Percentiles rank a stretch among this genome's conserved stretches.
phyloP scores from a whole-genome alignment of 768 basidiomycete genomes.

The Tulasnella sp. region DNA sequence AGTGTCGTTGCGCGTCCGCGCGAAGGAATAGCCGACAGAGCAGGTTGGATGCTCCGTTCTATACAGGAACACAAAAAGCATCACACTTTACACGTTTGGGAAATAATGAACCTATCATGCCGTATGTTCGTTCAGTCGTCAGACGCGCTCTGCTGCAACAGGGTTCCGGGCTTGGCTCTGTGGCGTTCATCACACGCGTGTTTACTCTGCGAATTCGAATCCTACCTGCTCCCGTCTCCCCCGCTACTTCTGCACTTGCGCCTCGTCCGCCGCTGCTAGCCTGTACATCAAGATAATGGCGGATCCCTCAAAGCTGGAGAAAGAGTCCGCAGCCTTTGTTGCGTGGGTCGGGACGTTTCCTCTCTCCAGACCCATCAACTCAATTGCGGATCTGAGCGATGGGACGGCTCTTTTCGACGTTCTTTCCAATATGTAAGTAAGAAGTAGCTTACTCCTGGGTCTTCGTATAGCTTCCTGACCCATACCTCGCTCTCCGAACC shows the following conservation, averaged over 20 bases:
- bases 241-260: background rate
- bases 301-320: background rate
- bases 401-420: slow-evolving; percentile 72
- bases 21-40: no score
- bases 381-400: slow-evolving; percentile 70
- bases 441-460: no score
- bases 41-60: background rate
- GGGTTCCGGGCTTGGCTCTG: background rate
- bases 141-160: background rate
- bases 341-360: slow-evolving; percentile 73
- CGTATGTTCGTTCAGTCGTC: background rate
- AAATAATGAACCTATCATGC: background rate
- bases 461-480: background rate
- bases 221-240: slow-evolving; percentile 1
- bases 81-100: no score
- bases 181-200: slow-evolving; percentile 4
- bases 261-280: background rate
- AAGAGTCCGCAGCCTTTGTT: slow-evolving; percentile 70
- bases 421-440: slow-evolving; percentile 65
- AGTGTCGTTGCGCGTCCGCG: no score
- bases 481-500: background rate
- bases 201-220: slow-evolving; percentile 4
- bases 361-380: slow-evolving; percentile 58
- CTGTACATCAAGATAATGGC: background rate
- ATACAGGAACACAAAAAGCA: background rate